Conservation (phyloP, 345 rosid genomes). For the Durio zibethinus region DNA sequence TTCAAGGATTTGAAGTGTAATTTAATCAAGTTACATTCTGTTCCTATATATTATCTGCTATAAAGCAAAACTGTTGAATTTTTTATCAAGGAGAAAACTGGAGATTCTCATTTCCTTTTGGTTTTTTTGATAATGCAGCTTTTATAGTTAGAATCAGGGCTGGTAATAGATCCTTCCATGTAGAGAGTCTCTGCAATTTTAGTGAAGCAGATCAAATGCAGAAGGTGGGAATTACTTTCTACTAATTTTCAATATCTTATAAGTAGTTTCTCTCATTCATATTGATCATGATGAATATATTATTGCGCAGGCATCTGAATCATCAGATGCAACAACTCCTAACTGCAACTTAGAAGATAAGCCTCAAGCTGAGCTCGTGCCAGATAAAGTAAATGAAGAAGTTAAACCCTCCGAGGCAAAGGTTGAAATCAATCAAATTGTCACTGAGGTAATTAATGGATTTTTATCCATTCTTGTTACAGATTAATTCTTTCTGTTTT, state of each 20-base stretch:
- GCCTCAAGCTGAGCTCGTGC: conserved; percentile 17
- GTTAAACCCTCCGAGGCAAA: conserved; percentile 13
- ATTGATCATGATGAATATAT: neutral
- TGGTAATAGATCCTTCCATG: conserved; percentile 54
- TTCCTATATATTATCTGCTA: neutral
- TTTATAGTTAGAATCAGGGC: conserved; percentile 78
- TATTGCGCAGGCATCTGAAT: conserved; percentile 40
- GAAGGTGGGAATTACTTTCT: conserved; percentile 41
- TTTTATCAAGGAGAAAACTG: neutral
- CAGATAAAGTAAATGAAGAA: conserved; percentile 23
- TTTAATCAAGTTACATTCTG: neutral
- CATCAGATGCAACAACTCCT: conserved; percentile 28
- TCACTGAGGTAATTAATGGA: conserved; percentile 24
- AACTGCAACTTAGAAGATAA: conserved; percentile 21
- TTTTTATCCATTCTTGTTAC: neutral
- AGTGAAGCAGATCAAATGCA: conserved; percentile 56
- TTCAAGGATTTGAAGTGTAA: neutral
- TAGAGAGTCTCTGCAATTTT: conserved; percentile 74
- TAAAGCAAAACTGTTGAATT: neutral
- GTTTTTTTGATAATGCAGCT: conserved; percentile 44
- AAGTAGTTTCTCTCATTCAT: neutral
- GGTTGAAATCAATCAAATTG: conserved; percentile 16
- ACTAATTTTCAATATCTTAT: neutral
- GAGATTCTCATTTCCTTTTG: neutral
- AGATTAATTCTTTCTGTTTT: neutral